Base-by-base conservation (phyloP, 331 rosid genomes). In the Telfairia occidentalis region DNA sequence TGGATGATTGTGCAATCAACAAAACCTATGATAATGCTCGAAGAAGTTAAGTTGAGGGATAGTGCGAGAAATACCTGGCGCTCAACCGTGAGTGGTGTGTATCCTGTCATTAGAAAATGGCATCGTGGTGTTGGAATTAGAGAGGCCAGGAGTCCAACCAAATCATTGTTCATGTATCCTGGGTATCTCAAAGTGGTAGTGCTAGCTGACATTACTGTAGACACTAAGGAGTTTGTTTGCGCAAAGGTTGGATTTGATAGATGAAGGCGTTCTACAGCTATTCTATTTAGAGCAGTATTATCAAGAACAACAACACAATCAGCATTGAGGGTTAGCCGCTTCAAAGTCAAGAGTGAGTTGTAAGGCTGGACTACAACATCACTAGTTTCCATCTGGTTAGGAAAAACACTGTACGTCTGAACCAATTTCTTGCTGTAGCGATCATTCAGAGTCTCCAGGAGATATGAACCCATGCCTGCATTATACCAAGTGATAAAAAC, bases 361-460 rank as follows among this genome's bases (percentile, higher is more conserved):
- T 94, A 94, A 18, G 98, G 98, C 78, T 94, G 98, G 82, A 91
- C 98, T 81, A 94, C 98, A 82, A 94, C 98, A 81, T 94, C 98
- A 84, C 97, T 94, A 9, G 98, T 94, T 87, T 89, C 98, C 98
- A 94, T 94, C 88, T 94, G 98, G 85, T 94, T 94, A 78, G 98
- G 98, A 70, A 94, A 94, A 29, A 94, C 98, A 85, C 97, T 94
- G 83, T 91, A 94, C 32, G 98, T 94, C 90, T 94, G 98, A 45
- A 94, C 97, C 83, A 94, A 79, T 64, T 94, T 94, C 86, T 94
- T 94, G 92, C 98, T 94, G 87, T 94, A 94, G 38, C 98, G 96
- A 76, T 94, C 98, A 82, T 94, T 94, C 82, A 94, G 81, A 81
- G 98, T 87, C 86, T 94, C 98, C 88, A 91, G 84, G 61, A 94